Percentiles rank a stretch among this genome's conserved stretches.
Evolutionary conservation across 768 basidiomycete genomes (phyloP).

Genomic region (Xanthoconium stramineum): DNA sequence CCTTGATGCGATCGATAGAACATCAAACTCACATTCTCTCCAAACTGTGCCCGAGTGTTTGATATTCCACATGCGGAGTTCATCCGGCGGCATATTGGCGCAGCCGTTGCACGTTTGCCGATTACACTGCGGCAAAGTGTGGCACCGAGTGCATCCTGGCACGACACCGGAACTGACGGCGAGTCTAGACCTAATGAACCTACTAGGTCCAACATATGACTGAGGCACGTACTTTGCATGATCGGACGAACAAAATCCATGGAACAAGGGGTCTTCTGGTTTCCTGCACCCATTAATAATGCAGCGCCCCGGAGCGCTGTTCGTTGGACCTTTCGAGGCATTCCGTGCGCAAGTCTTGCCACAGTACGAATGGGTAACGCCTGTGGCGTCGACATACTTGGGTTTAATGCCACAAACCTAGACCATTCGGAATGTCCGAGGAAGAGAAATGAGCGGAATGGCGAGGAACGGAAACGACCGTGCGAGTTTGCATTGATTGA

Average conservation of each 20-base stretch:
- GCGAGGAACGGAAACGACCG: slow-evolving; percentile 11
- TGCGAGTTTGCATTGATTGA: slow-evolving; percentile 1
- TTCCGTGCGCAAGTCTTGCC: slow-evolving; percentile 57
- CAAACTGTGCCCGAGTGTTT: slow-evolving; percentile 43
- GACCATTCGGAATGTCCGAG: slow-evolving; percentile 3
- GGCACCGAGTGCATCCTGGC: slow-evolving; percentile 50
- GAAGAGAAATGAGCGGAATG: slow-evolving; percentile 7
- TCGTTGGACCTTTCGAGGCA: slow-evolving; percentile 30
- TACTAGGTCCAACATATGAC: slow-evolving; percentile 2
- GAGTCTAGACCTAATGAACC: slow-evolving; percentile 35
- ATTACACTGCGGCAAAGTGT: slow-evolving; percentile 42
- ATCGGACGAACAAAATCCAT: slow-evolving; percentile 55
- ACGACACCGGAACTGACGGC: slow-evolving; percentile 49
- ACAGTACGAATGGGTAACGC: slow-evolving; percentile 56
- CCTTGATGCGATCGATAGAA: slow-evolving; percentile 14
- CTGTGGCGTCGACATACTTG: slow-evolving; percentile 58
- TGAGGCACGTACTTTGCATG: slow-evolving; percentile 49
- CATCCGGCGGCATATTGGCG: slow-evolving; percentile 42
- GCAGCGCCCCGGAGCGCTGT: slow-evolving; percentile 39
- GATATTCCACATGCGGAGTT: slow-evolving; percentile 48
- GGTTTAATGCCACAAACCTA: slow-evolving; percentile 60
- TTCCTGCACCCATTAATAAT: slow-evolving; percentile 50
- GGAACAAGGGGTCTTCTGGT: slow-evolving; percentile 47
- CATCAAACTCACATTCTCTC: slow-evolving; percentile 46
- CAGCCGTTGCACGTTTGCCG: slow-evolving; percentile 50